These are phyloP conservation scores for Colletotrichum lentis DNA, from an alignment of 2,329 filamentous ascomycete species.

Conservation along the genomic window DNA sequence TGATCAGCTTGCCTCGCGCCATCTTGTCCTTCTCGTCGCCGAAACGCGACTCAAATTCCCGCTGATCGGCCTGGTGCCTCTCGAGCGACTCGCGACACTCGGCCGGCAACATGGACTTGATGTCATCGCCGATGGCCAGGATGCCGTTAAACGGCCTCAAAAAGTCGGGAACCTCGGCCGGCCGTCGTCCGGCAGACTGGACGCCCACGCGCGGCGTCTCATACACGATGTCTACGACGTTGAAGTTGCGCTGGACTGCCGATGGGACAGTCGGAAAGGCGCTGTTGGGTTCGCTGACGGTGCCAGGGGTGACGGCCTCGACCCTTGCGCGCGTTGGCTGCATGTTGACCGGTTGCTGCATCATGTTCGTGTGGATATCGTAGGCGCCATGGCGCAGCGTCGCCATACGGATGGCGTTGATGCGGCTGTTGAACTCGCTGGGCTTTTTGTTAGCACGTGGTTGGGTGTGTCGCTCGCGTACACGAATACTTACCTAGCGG, in stretches of 20 bases:
- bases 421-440: constrained; percentile 83
- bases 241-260: constrained; percentile 63
- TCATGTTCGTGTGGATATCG: constrained; percentile 90
- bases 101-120: constrained; percentile 70
- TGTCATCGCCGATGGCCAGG: constrained; percentile 69
- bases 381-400: constrained; percentile 79
- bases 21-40: constrained; percentile 69
- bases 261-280: constrained; percentile 59
- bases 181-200: constrained; percentile 50
- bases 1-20: constrained; percentile 61
- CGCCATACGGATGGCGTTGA: constrained; percentile 72
- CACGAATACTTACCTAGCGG: constrained; percentile 73
- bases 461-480: constrained; percentile 27
- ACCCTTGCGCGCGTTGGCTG: constrained; percentile 89
- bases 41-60: constrained; percentile 79
- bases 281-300: constrained; percentile 42
- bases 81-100: constrained; percentile 79
- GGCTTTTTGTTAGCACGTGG: constrained; percentile 10
- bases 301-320: constrained; percentile 68
- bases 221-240: constrained; percentile 63
- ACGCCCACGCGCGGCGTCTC: constrained; percentile 60
- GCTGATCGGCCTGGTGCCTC: constrained; percentile 69
- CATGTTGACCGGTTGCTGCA: constrained; percentile 87
- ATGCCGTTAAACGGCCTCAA: constrained; percentile 67
- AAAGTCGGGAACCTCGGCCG: constrained; percentile 53